Base-by-base conservation (phyloP, 352 stramenopile genomes). In the Phytopythium aichiense region DNA sequence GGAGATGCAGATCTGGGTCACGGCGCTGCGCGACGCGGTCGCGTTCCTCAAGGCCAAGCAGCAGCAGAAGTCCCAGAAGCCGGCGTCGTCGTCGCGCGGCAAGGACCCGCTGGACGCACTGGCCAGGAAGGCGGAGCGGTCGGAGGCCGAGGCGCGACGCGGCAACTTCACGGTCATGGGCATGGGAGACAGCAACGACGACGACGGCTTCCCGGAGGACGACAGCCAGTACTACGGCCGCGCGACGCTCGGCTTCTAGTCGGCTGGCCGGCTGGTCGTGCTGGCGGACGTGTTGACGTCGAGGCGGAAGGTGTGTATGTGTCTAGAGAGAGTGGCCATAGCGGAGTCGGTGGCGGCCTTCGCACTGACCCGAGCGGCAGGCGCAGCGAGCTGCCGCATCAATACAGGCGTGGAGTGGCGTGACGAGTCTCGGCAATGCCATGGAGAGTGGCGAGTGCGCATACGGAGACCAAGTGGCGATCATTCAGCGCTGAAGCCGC, bases 151-250 rank as follows among this genome's bases (percentile, higher is more conserved):
- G 50, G 18, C 35, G 40, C 48, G 48, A 13, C 30, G 38, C 37
- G 48, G 37, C 20, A 71, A 74, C 52, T 81, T 78, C 52, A 63
- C 69, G 45, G 60, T 80, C 31, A 72, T 78, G 31, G 73, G 71
- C 5, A 63, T 78, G 43, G 73, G 74, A 56, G 73, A 76, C 30
- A 46, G 37, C 42, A 31, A 22, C 49, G 49, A 43, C 31, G 42
- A 55, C 31, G 58, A 69, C 28, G 56, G 4, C 12, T 69, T 77
- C 37, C 69, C 74, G 15, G 78, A 89, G 69, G 81, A 91, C 30
- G 84, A 92, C 64, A 77, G 87, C 56, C 76, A 91, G 67, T 92
- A 87, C 69, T 94, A 94, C 75, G 84, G 84, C 33, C 84, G 84
- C 64, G 84, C 84, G 60, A 94, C 84, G 31, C 65, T 94, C 43